Base-by-base conservation (phyloP, 257 asterid species). In the Thymus quinquecostatus region DNA sequence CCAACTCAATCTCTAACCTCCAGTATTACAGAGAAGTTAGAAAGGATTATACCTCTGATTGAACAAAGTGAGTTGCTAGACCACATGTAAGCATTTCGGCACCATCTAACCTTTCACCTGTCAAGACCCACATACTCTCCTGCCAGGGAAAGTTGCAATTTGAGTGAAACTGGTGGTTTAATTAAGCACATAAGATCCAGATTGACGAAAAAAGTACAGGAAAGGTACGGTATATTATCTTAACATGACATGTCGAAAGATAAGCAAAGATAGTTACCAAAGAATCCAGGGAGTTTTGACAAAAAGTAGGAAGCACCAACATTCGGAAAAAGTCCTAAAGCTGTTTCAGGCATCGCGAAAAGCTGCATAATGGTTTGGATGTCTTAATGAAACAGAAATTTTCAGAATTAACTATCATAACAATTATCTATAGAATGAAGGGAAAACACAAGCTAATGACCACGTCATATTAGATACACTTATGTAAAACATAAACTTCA, bases 301-400 rank as follows among this genome's bases (percentile, higher is more conserved):
- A 91, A 80, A 78, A 84, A 91, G 82, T 82, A 89, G 55, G 98
- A 94, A 78, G 97, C 95, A 10, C 97, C 97, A 58, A 89, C 82
- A 69, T 93, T 97, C 28, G 96, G 97, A 81, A 94, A 89, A 67
- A 85, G 92, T 60, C 98, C 98, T 79, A 94, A 73, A 29, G 89
- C 85, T 33, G 98, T 91, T 87, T 94, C 97, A 67, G 98, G 97
- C 98, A 94, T 91, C 12, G 98, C 95, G 77, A 88, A 94, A 81
- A 89, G 90, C 98, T 94, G 87, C 84, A 81, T 60, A 68, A 77
- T 80, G 60, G 61, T 54, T 21, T 63, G 57, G 38, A 63, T 51
- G 51, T 53, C 30, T 57, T 44, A 55, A 61, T 27, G 63, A 28
- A 61, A 65, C 32, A 56, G 8, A 9, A 49, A 48, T 33, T 33